phyloP scores from a whole-genome alignment of 2,329 filamentous ascomycete genomes.

The Colletotrichum musicola region DNA sequence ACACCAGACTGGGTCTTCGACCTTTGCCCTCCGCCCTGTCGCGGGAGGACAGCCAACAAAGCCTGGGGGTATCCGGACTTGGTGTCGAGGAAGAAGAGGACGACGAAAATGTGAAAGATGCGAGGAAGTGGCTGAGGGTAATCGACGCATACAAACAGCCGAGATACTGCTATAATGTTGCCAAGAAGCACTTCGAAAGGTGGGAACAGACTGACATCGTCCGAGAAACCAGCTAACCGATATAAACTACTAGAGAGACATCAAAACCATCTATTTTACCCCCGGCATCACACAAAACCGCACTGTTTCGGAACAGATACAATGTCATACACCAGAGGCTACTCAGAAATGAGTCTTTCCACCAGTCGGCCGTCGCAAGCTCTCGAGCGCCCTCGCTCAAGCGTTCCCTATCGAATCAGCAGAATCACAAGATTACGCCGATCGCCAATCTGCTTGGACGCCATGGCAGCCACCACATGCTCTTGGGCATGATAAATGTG shows the following conservation, averaged over 20 bases:
- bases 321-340: constrained; percentile 93
- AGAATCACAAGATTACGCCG: constrained; percentile 88
- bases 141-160: constrained; percentile 90
- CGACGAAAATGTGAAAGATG: constrained; percentile 73
- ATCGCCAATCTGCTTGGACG: constrained; percentile 83
- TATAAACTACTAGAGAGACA: constrained; percentile 61
- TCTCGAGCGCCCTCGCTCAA: constrained; percentile 65
- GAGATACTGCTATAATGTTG: constrained; percentile 78
- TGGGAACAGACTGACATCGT: constrained; percentile 47
- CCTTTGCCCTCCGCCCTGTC: constrained; percentile 55
- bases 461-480: constrained; percentile 85
- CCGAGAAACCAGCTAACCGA: constrained; percentile 38
- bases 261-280: constrained; percentile 80
- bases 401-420: constrained; percentile 72
- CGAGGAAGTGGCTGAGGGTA: constrained; percentile 86
- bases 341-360: constrained; percentile 92
- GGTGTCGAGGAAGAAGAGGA: constrained; percentile 67
- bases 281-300: constrained; percentile 82
- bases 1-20: constrained; percentile 68
- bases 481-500: constrained; percentile 85
- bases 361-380: constrained; percentile 81
- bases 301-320: constrained; percentile 89
- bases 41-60: constrained; percentile 74
- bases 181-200: constrained; percentile 93
- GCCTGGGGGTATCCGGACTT: constrained; percentile 71